Evolutionary conservation across 108 stramenopile species (phyloP).

Genomic region (Nitzschia sp.): DNA sequence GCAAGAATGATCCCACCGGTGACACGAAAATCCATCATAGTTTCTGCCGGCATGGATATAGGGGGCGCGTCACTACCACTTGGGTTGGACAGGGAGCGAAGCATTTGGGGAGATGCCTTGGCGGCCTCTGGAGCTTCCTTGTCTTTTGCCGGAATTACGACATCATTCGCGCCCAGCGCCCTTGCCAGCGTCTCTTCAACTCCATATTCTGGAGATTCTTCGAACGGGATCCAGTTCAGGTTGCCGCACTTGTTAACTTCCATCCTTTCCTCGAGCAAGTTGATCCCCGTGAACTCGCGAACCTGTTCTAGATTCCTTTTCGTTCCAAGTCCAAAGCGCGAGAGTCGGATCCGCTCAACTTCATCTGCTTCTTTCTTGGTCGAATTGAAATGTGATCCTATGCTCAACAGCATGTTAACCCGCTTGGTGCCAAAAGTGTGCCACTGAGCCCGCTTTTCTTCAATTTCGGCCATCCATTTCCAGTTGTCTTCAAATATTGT

Average conservation of each 20-base stretch:
- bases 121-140: background rate
- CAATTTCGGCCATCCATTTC: constrained; percentile 23
- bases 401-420: constrained; percentile 68
- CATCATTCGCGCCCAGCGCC: background rate
- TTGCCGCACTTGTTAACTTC: constrained; percentile 75
- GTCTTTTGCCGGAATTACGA: background rate
- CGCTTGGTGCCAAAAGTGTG: constrained; percentile 31
- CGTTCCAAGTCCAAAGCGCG: constrained; percentile 76
- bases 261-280: constrained; percentile 47
- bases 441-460: background rate
- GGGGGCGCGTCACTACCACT: background rate
- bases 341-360: constrained; percentile 28
- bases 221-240: constrained; percentile 76
- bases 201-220: constrained; percentile 34
- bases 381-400: constrained; percentile 29
- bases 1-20: constrained; percentile 6
- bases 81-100: background rate
- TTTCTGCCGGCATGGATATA: background rate
- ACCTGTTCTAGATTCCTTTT: constrained; percentile 68
- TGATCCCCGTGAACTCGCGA: constrained; percentile 77
- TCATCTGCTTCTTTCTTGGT: constrained; percentile 19
- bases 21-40: background rate
- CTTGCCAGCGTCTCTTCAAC: constrained; percentile 7
- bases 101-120: background rate
- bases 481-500: constrained; percentile 11